phyloP scores from a whole-genome alignment of 106 monocot species.

The Phalaenopsis equestris region DNA sequence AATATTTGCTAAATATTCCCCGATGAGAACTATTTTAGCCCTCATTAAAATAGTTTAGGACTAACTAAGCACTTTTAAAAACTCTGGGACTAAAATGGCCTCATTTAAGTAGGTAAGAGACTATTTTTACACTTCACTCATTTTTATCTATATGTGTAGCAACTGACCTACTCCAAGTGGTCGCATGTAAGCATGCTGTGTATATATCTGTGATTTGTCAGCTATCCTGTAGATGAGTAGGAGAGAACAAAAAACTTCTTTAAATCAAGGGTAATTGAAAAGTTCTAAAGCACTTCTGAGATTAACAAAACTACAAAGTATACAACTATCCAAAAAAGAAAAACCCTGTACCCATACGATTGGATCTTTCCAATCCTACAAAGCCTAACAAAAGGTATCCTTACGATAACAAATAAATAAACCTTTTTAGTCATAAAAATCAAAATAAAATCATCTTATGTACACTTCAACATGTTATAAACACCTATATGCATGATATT shows the following conservation, averaged over 20 bases:
- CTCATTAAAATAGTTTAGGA: too few species aligned
- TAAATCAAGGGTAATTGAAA: neutral
- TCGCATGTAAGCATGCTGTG: conserved; percentile 99
- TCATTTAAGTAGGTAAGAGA: too few species aligned
- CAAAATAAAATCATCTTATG: neutral
- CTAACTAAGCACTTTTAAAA: too few species aligned
- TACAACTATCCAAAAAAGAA: neutral
- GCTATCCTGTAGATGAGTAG: conserved; percentile 71
- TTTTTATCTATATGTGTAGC: neutral
- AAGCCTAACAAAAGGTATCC: neutral
- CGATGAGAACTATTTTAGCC: too few species aligned
- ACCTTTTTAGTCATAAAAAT: conserved; percentile 1
- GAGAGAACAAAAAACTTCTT: neutral
- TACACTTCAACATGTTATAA: neutral
- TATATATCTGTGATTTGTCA: conserved; percentile 94
- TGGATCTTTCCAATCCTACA: neutral
- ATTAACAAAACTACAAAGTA: neutral
- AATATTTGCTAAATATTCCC: too few species aligned
- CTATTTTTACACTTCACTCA: too few species aligned
- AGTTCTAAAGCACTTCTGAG: neutral
- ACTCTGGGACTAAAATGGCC: too few species aligned
- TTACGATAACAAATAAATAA: neutral
- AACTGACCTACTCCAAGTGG: conserved; percentile 95
- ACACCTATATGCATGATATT: neutral
- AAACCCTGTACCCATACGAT: neutral